Percentiles rank a stretch among this genome's conserved stretches.
phyloP scores from a whole-genome alignment of 1,139 yeast genomes.

The Taiozyma onychis region DNA sequence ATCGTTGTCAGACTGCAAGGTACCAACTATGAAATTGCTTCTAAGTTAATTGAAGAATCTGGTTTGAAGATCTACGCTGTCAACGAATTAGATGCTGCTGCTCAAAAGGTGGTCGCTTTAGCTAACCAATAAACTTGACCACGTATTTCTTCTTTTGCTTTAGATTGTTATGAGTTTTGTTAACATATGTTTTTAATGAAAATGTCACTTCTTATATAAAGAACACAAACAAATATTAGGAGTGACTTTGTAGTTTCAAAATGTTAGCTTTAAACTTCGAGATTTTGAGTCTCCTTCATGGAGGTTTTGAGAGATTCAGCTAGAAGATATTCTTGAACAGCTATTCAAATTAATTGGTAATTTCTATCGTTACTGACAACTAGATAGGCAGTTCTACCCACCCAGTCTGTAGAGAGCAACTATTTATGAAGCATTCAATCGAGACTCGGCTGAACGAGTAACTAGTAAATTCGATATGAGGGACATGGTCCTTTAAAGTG shows the following conservation, averaged over 20 bases:
- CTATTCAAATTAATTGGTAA: too few relatives aligned
- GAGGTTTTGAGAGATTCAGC: too few relatives aligned
- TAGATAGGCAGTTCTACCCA: too few relatives aligned
- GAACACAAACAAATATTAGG: not conserved
- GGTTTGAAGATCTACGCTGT: conserved; percentile 91
- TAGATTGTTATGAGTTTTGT: not conserved
- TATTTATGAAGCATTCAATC: too few relatives aligned
- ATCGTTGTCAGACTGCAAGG: conserved; percentile 98
- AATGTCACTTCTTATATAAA: not conserved
- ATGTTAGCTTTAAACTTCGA: too few relatives aligned
- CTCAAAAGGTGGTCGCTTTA: conserved; percentile 86
- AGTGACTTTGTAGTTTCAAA: not conserved
- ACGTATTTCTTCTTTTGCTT: not conserved
- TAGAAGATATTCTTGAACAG: too few relatives aligned
- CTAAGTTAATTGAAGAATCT: conserved; percentile 77
- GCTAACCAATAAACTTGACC: conserved; percentile 30
- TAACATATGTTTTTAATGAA: not conserved
- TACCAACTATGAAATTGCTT: conserved; percentile 89
- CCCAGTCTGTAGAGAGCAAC: too few relatives aligned
- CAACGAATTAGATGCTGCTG: conserved; percentile 95
- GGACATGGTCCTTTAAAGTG: too few relatives aligned
- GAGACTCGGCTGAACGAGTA: too few relatives aligned
- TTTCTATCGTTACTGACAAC: too few relatives aligned
- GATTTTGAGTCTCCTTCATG: too few relatives aligned
- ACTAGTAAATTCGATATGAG: too few relatives aligned